Base-by-base conservation (phyloP, 164 flowering plant species). In the Stephania japonica region DNA sequence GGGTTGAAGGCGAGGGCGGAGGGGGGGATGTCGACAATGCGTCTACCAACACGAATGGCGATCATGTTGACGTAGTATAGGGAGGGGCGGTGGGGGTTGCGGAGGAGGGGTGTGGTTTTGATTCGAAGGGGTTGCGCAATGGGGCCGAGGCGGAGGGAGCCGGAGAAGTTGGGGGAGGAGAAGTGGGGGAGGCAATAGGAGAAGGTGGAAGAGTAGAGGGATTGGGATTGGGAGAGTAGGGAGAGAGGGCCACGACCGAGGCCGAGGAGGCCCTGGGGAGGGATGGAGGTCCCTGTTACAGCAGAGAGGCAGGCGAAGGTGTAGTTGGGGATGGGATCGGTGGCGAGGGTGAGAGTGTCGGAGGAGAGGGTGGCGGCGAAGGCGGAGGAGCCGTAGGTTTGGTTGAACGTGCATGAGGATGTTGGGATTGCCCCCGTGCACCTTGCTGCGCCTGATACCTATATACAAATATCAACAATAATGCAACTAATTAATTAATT, bases 171-270 rank as follows among this genome's bases (percentile, higher is more conserved):
- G 16, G 67, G 75, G 10, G 97, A 84, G 78, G 80, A 89, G 82
- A 84, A 87, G 83, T 83, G 85, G n/a, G 98, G 99, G 72, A 95
- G 75, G 82, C 98, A 95, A 78, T 95, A 95, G 18, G 99, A 95
- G 83, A 95, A 95, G 61, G 94, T 91, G 78, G 92, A 87, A 21
- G 78, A 73, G 86, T 91, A 95, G 26, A 90, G 86, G 73, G 59
- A 53, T 13, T 86, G 79, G 70, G 94, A 77, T 73, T 95, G 97
- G 19, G 94, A 81, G 65, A 89, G 68, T 0, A 94, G 81, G 0
- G 97, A 92, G 44, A 93, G 47, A 42, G 98, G 84, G 42, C 99
- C 99, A 2, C 99, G 89, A 73, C 98, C 97, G 49, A 95, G 83
- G 68, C 98, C 98, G 69, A 93, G 70, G 0, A 95, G 82, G 0